Percentiles rank a stretch among this genome's conserved stretches.
phyloP scores from a whole-genome alignment of 129 eudicot genomes.

The Lactuca sativa region DNA sequence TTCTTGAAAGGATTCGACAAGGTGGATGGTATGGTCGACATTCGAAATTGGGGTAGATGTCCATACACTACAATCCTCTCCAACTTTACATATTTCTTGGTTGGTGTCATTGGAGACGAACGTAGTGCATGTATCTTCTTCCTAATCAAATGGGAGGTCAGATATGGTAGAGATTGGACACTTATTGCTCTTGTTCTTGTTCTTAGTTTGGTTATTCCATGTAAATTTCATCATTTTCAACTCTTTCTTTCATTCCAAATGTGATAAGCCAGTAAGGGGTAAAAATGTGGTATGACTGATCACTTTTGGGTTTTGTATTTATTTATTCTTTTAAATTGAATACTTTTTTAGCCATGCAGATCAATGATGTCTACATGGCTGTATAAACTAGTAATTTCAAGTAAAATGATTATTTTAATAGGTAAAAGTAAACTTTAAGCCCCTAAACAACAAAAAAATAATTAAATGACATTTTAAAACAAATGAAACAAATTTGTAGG shows the following conservation, averaged over 20 bases:
- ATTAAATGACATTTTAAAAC: too few species aligned
- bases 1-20: constrained; percentile 46
- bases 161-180: constrained; percentile 36
- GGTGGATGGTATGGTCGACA: constrained; percentile 24
- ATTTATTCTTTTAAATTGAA: too few species aligned
- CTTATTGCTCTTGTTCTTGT: constrained; percentile 33
- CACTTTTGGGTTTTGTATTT: too few species aligned
- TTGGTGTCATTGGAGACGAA: not conserved
- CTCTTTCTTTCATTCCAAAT: not conserved
- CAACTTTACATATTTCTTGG: constrained; percentile 10
- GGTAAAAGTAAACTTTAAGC: too few species aligned
- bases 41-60: constrained; percentile 7
- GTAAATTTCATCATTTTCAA: constrained; percentile 51
- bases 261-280: not conserved
- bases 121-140: not conserved
- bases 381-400: too few species aligned
- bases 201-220: constrained; percentile 49
- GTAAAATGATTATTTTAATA: too few species aligned
- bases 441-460: too few species aligned
- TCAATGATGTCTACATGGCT: too few species aligned
- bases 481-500: too few species aligned
- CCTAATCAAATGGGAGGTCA: constrained; percentile 48
- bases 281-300: too few species aligned
- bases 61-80: not conserved
- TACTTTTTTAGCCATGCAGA: too few species aligned